These are phyloP conservation scores for Trametes cubensis DNA, from an alignment of 768 basidiomycete species.

Conservation along the genomic window DNA sequence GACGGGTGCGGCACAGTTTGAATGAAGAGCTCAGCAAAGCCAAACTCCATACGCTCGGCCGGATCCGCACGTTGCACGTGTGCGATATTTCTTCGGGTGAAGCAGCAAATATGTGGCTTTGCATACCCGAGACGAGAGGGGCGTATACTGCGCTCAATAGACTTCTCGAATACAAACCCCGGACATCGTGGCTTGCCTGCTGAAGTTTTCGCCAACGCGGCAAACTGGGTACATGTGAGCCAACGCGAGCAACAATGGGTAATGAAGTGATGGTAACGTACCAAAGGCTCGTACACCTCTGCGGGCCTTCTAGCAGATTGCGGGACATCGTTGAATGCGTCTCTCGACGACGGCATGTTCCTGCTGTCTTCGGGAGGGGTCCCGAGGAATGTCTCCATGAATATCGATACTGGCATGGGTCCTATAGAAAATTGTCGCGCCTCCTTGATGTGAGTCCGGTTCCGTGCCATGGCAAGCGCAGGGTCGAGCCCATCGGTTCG, in stretches of 20 bases:
- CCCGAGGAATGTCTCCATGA: not conserved
- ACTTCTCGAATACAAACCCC: conserved; percentile 6
- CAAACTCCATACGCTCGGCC: not conserved
- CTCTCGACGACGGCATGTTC: not conserved
- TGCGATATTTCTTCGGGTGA: not conserved
- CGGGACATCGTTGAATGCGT: conserved; percentile 6
- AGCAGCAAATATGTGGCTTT: conserved; percentile 19
- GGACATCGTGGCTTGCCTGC: conserved; percentile 1
- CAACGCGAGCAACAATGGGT: not conserved
- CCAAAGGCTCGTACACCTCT: not conserved
- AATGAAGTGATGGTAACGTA: not conserved
- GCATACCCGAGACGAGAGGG: not conserved
- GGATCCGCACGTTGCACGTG: not conserved
- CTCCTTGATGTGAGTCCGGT: not conserved
- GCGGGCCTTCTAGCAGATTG: not conserved
- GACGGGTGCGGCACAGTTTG: not conserved
- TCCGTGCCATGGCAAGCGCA: not conserved
- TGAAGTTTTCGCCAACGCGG: not conserved
- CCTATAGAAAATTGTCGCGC: not conserved
- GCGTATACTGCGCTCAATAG: not conserved
- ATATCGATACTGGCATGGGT: conserved; percentile 15
- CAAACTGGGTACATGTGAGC: conserved; percentile 24
- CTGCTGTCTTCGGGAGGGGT: not conserved
- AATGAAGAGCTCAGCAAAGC: conserved; percentile 21
- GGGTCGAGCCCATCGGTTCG: not conserved